Evolutionary conservation across 352 stramenopile species (phyloP), one percentile per base, ranked within the genome.

Genomic region (Phytophthora macrochlamydospora): DNA sequence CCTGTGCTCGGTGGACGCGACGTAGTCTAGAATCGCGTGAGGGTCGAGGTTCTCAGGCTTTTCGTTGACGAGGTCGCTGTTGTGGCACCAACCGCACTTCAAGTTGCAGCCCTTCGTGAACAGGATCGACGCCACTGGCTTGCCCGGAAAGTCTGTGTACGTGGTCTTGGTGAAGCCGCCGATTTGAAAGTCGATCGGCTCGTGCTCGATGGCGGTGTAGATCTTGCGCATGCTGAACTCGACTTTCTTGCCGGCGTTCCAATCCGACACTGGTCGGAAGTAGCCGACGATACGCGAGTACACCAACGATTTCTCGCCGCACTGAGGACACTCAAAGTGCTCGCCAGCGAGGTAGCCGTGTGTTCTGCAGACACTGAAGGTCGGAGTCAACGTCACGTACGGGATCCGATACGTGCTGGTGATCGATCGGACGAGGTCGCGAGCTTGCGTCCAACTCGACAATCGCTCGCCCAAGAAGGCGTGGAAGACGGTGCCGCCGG

Each of bases 211-310:
- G 33, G 62, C 51, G 29, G 62, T 63, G 67, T 75, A 75, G 38
- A 75, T 69, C 40, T 75, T 71, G 28, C 67, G 67, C 67, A 71
- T 67, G 57, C 67, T 75, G 51, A 75, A 75, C 52, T 75, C 67
- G 56, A 67, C 67, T 52, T 71, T 75, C 51, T 75, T 71, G 35
- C 67, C 67, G 28, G 61, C 51, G 30, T 75, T 75, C 67, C 67
- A 75, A 44, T 75, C 62, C 14, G 61, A 67, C 44, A 75, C 67
- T 11, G 62, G 67, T 24, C 67, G 67, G 56, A 75, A 75, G 62
- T 75, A 75, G 18, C 67, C 67, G 18, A 75, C 67, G 33, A 75
- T 75, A 43, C 67, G 67, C 2, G 67, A 74, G 56, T 75, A 75
- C 1, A 75, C 67, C 7, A 75, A 32, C 12, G 67, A 33, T 12